Evolutionary conservation across 305 asterid species (phyloP).

Genomic region (Fraxinus floribunda): DNA sequence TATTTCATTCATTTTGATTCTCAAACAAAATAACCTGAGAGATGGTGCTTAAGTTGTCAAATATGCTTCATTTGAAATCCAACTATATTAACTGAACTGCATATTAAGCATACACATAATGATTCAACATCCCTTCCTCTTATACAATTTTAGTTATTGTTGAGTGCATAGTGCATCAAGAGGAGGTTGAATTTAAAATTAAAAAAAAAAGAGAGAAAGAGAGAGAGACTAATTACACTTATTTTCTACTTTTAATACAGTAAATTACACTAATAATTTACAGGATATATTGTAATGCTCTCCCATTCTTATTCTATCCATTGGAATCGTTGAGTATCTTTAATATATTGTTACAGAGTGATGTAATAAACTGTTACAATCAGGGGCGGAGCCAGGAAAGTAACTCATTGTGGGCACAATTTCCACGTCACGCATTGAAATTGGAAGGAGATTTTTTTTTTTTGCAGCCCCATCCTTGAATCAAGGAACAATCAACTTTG

Average conservation of each 20-base stretch:
- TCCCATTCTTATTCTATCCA: background rate
- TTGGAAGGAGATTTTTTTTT: slow-evolving; percentile 51
- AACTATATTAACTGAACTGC: background rate
- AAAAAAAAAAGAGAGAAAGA: background rate
- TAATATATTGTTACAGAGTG: background rate
- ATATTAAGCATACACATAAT: background rate
- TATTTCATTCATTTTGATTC: slow-evolving; percentile 43
- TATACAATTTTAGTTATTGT: background rate
- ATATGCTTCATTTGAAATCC: background rate
- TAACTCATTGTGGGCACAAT: slow-evolving; percentile 15
- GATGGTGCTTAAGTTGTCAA: background rate
- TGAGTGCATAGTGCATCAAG: background rate
- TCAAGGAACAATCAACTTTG: slow-evolving; percentile 10
- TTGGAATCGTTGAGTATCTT: background rate
- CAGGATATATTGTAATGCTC: background rate
- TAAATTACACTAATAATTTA: background rate
- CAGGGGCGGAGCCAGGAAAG: too few relatives aligned
- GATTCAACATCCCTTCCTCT: background rate
- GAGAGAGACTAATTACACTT: background rate
- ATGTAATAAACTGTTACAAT: background rate
- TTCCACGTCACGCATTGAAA: slow-evolving; percentile 77
- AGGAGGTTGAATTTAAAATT: background rate
- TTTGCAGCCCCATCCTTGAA: slow-evolving; percentile 47
- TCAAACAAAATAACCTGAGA: background rate
- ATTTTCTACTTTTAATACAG: background rate